These are phyloP conservation scores for Trichosporon faecale DNA, from an alignment of 1,284 basidiomycete genomes.

Conservation along the genomic window DNA sequence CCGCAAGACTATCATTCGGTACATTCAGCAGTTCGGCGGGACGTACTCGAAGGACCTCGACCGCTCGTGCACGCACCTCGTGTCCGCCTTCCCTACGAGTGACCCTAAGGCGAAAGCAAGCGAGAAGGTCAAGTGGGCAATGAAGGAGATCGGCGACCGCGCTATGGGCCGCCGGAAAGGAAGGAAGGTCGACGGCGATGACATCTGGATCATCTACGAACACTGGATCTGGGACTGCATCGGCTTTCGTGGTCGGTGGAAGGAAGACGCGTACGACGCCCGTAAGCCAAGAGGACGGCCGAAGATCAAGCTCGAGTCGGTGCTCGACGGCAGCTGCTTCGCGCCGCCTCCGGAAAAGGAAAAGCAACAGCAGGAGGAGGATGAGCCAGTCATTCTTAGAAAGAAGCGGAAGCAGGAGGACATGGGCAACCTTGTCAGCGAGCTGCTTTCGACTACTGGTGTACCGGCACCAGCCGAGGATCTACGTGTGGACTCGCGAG, in stretches of 20 bases:
- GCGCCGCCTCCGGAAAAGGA: conserved; percentile 16
- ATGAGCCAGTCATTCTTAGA: conserved; percentile 34
- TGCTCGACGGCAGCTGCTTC: conserved; percentile 32
- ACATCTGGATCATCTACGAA: conserved; percentile 47
- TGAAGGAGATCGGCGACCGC: conserved; percentile 35
- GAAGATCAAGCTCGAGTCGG: conserved; percentile 33
- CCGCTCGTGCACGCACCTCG: conserved; percentile 46
- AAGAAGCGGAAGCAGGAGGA: conserved; percentile 37
- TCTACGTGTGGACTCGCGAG: neutral
- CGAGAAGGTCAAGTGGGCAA: conserved; percentile 49
- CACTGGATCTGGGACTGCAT: conserved; percentile 54
- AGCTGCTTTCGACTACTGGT: conserved; percentile 35
- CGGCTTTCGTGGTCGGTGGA: conserved; percentile 43
- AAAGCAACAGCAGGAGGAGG: conserved; percentile 25
- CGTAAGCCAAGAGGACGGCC: conserved; percentile 35
- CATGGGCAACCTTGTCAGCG: conserved; percentile 36
- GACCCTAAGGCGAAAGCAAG: conserved; percentile 35
- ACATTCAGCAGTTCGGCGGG: conserved; percentile 42
- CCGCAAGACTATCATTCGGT: conserved; percentile 40
- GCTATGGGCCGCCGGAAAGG: conserved; percentile 35
- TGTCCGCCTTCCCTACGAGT: conserved; percentile 39
- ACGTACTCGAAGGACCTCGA: conserved; percentile 49
- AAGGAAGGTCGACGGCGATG: conserved; percentile 30
- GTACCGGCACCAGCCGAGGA: neutral
- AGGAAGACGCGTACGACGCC: conserved; percentile 47